Base-by-base conservation (phyloP, 2,329 filamentous ascomycete species). In the Fonsecaea multimorphosa region DNA sequence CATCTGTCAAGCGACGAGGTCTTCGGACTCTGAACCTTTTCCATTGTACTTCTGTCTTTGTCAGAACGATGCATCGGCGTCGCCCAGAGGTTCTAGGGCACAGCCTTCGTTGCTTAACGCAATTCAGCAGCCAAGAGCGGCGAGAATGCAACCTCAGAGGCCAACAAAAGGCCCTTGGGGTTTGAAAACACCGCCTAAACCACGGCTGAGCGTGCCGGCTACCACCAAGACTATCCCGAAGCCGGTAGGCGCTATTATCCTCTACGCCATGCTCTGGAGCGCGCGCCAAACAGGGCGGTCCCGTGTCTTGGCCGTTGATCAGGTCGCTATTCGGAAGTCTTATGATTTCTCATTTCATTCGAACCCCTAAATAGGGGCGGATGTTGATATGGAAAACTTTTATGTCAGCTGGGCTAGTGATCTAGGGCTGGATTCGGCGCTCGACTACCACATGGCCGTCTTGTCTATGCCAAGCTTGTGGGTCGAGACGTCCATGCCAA, bases 181-280 rank as follows among this genome's bases (percentile, higher is more conserved):
- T 7, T 49, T 12, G 19, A 27, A 46, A n/a, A 24, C 19, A 3
- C 22, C 44, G 44, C 44, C 19, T 49, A 24, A 27, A 49, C 38
- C 38, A 40, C 44, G 22, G 19, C 44, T 49, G 3, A 49, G 11
- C 19, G 38, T 49, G 22, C 44, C 44, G 22, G 19, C 19, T 24
- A 12, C 22, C 44, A 49, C 22, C 44, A 27, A 14, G 44, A 16
- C 57, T 52, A 60, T 60, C 29, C 46, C 57, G n/a, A 14, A 19
- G n/a, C 24, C 9, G 57, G 57, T 46, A 60, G 57, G 57, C 44
- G 57, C 57, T 51, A 60, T 32, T 11, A 24, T 29, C 19, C 56
- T 24, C 46, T 38, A 32, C 31, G 32, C 40, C 22, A 24, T 36
- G 44, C 29, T 32, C 24, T 44, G n/a, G 9, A 12, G 16, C 54